Base-by-base conservation (phyloP, 805 yeast species). In the Myxozyma kluyveri region DNA sequence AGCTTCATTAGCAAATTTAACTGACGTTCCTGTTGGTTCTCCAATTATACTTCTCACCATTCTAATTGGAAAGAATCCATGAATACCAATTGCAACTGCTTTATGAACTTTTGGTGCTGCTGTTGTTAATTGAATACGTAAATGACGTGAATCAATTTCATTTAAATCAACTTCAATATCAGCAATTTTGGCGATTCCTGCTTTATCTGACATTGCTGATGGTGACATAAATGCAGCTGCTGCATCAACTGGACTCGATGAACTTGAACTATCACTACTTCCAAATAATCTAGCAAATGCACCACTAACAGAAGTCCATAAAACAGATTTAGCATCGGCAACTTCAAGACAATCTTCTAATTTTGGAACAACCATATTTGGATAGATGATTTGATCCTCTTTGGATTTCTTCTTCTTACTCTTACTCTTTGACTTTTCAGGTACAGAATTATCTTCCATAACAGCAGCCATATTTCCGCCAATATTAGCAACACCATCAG, bases 1-100 rank as follows among this genome's bases (percentile, higher is more conserved):
- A 0, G 96, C 97, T 63, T 89, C 97, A 57, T 81, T 83, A 31
- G 96, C 88, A 69, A 91, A 93, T 65, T 85, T 84, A 42, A 84
- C 75, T 0, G 98, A 91, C 0, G 99, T 91, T 0, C 99, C 99
- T 19, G 95, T 93, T 3, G 99, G 99, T 57, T 90, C 89, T 1
- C 99, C 99, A 46, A 91, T 82, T 14, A 91, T 64, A 0, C 96
- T 89, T 46, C 99, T 72, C 7, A 93, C 74, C 76, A 88, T 82
- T 57, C 78, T 80, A 1, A 88, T 86, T 0, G 99, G 99, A 72
- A 93, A 91, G 64, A 90, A 91, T 0, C 99, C 99, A 70, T 91
- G 99, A 1, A 91, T 90, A 0, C 99, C 99, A 52, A 91, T 81
- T 32, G 93, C 84, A 27, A 91, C 76, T 0, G 86, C 86, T 57